A percentile compares a stretch with the other conserved stretches of the same genome.
phyloP scores from a whole-genome alignment of 306 rosid species.

The Cicer bijugum region DNA sequence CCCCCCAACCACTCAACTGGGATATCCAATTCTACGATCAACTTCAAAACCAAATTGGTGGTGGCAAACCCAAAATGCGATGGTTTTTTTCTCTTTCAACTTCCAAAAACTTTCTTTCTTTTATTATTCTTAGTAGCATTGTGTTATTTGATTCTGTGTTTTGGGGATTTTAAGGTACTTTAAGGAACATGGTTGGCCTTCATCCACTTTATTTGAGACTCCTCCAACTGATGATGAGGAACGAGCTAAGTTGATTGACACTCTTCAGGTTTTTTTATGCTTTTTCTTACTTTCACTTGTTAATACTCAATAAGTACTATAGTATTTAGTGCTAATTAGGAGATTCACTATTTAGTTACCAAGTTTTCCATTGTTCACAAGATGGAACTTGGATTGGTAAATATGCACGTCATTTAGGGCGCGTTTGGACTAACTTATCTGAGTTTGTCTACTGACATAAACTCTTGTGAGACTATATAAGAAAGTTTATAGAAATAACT shows the following conservation, averaged over 20 bases:
- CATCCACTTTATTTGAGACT: conserved; percentile 70
- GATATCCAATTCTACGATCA: conserved; percentile 72
- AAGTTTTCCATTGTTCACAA: background rate
- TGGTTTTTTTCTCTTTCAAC: conserved; percentile 47
- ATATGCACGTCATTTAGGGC: background rate
- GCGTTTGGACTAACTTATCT: too few relatives aligned
- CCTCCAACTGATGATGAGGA: conserved; percentile 73
- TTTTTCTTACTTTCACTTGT: background rate
- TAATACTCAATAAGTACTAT: background rate
- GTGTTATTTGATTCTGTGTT: conserved; percentile 7
- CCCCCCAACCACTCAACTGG: conserved; percentile 68
- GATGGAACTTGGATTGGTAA: background rate
- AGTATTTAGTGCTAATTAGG: background rate
- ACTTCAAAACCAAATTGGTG: conserved; percentile 85
- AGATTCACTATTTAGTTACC: conserved; percentile 4
- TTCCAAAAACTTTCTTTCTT: background rate
- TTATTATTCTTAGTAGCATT: background rate
- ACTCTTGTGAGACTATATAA: too few relatives aligned
- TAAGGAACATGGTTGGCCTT: conserved; percentile 87
- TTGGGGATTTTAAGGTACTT: conserved; percentile 69
- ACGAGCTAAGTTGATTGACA: conserved; percentile 75
- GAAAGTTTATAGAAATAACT: too few relatives aligned
- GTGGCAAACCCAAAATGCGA: conserved; percentile 99
- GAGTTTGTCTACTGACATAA: too few relatives aligned
- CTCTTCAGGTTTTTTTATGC: conserved; percentile 66